Evolutionary conservation across 2,329 filamentous ascomycete species (phyloP).

Genomic region (Rhynchosporium secalis): DNA sequence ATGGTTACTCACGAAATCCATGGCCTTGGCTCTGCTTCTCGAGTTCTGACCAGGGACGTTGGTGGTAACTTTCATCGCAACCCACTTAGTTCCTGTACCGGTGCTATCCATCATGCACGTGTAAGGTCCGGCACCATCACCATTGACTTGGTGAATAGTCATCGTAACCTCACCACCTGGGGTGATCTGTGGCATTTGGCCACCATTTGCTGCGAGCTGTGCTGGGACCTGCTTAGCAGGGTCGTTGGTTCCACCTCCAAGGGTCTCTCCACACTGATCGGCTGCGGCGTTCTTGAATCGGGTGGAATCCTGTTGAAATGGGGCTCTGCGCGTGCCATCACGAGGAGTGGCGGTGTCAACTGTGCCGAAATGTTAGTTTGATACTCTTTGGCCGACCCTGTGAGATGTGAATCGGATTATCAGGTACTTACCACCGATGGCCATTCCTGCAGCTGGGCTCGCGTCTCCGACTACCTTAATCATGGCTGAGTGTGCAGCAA

Average conservation of each 20-base stretch:
- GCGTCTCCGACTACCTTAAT: constrained; percentile 56
- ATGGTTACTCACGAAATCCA: constrained; percentile 39
- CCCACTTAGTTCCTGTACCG: constrained; percentile 56
- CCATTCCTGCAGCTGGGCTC: constrained; percentile 50
- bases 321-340: constrained; percentile 58
- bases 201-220: constrained; percentile 57
- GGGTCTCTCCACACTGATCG: constrained; percentile 58
- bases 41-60: constrained; percentile 52
- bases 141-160: constrained; percentile 67
- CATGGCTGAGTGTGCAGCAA: constrained; percentile 61
- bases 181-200: constrained; percentile 57
- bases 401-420: neutral
- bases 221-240: constrained; percentile 55
- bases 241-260: constrained; percentile 57
- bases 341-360: constrained; percentile 58
- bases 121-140: constrained; percentile 63
- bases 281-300: constrained; percentile 57
- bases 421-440: constrained; percentile 47
- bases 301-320: constrained; percentile 65
- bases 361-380: constrained; percentile 31
- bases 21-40: constrained; percentile 42
- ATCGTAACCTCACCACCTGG: constrained; percentile 57
- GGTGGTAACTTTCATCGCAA: constrained; percentile 54
- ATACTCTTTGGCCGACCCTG: neutral
- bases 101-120: constrained; percentile 64